Evolutionary conservation across 441 rosid genomes (phyloP), one percentile per base, ranked within the genome.

Genomic region (Pelargonium australe): DNA sequence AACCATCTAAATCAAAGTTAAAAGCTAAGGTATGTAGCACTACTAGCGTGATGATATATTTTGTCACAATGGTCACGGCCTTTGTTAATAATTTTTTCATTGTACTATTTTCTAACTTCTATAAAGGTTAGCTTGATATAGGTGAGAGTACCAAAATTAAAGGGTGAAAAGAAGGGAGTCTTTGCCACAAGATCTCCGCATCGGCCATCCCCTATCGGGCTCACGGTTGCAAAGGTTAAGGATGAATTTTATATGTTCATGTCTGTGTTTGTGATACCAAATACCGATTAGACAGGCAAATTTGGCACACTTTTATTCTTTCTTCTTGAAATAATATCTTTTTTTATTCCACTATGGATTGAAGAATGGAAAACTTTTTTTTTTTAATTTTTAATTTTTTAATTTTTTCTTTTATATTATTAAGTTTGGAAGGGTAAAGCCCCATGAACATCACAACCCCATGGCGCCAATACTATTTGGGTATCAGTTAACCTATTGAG

Each of bases 121-220:
- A 72, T 65, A 75, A 78, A 73, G 69, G 58, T 70, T 80, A 68
- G 73, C 68, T 76, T 71, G 49, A 72, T 81, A 74, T 72, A 92
- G 96, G 98, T 93, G 72, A 90, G 97, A 83, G 98, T 90, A 71
- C 97, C 96, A 14, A 85, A 89, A 79, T 70, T 93, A 64, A 87
- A 86, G 72, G 98, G 98, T 12, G 85, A 75, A 68, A 85, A 80
- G 80, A 82, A 81, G 75, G 98, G 98, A 79, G 90, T 89, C 73
- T 87, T 93, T 76, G 91, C 97, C 72, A 93, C 98, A 37, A 79
- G 96, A 66, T 84, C 97, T 68, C 96, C 96, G 47, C 96, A 93
- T 83, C 85, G 96, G 34, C 96, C 89, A 20, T 90, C 95, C 72
- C 97, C 98, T 31, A 89, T 93, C 60, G 97, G 97, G 1, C 94